These are phyloP conservation scores for Agaricus subrufescens DNA, from an alignment of 768 basidiomycete genomes.

Conservation along the genomic window DNA sequence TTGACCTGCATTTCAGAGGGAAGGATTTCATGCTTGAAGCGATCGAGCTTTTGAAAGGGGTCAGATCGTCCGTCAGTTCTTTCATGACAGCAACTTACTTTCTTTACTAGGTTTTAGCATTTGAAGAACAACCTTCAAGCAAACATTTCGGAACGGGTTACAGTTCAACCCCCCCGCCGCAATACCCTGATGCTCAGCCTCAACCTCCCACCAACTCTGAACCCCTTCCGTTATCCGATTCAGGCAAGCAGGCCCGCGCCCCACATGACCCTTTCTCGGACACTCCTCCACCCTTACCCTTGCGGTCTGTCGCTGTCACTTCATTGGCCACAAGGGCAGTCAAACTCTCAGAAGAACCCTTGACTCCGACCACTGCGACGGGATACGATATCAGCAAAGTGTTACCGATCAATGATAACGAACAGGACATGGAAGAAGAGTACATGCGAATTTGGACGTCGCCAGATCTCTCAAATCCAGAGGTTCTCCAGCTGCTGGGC, in stretches of 20 bases:
- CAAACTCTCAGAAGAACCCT: constrained; percentile 28
- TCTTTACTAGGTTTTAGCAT: constrained; percentile 45
- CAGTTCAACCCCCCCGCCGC: constrained; percentile 29
- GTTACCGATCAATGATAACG: constrained; percentile 18
- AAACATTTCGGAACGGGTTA: constrained; percentile 28
- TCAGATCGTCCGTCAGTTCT: constrained; percentile 34
- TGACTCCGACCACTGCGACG: constrained; percentile 30
- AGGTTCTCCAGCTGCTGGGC: constrained; percentile 60
- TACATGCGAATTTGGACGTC: constrained; percentile 77
- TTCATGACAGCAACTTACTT: constrained; percentile 10
- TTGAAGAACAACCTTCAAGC: constrained; percentile 59
- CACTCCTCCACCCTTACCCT: constrained; percentile 51
- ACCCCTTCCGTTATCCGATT: constrained; percentile 36
- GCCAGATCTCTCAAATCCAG: constrained; percentile 74
- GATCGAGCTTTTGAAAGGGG: constrained; percentile 86
- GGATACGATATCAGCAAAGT: constrained; percentile 33
- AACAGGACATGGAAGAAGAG: constrained; percentile 36
- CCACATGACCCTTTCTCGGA: constrained; percentile 81
- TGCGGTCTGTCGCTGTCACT: constrained; percentile 50
- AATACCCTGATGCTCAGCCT: constrained; percentile 54
- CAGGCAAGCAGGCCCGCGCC: constrained; percentile 63
- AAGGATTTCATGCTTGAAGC: constrained; percentile 95
- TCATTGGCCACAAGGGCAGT: constrained; percentile 29
- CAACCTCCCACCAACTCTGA: constrained; percentile 44
- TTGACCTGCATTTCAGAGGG: constrained; percentile 48